Evolutionary conservation across 805 yeast genomes (phyloP).

Genomic region (Metschnikowia henanensis): DNA sequence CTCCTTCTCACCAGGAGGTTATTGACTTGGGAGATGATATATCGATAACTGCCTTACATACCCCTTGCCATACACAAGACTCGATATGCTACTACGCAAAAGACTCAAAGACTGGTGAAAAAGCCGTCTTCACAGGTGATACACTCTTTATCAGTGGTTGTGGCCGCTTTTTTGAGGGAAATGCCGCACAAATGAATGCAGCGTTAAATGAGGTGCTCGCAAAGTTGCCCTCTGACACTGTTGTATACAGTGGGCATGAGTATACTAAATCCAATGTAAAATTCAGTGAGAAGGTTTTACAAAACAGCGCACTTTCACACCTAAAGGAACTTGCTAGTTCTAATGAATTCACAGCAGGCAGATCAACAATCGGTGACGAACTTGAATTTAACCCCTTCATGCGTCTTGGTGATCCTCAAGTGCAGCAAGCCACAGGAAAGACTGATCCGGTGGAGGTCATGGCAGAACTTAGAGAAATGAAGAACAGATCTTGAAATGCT

Average conservation of each 20-base stretch:
- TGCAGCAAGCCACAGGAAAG: conserved; percentile 59
- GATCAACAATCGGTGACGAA: conserved; percentile 84
- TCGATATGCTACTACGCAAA: conserved; percentile 82
- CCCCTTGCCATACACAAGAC: conserved; percentile 98
- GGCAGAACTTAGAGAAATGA: conserved; percentile 72
- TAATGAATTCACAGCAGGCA: conserved; percentile 81
- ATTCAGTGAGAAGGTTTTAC: conserved; percentile 68
- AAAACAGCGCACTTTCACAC: conserved; percentile 50
- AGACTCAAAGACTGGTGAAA: conserved; percentile 62
- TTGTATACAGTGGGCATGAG: conserved; percentile 94
- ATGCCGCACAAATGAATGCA: conserved; percentile 73
- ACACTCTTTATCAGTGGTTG: conserved; percentile 93
- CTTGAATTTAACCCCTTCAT: conserved; percentile 84
- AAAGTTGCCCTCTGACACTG: conserved; percentile 64
- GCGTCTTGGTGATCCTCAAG: conserved; percentile 66
- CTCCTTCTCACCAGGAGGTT: conserved; percentile 65
- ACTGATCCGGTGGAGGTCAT: conserved; percentile 55
- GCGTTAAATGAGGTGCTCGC: conserved; percentile 63
- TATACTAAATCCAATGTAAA: conserved; percentile 81
- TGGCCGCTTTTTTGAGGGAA: conserved; percentile 96
- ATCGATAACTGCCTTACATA: conserved; percentile 77
- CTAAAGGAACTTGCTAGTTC: conserved; percentile 51
- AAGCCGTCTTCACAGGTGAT: conserved; percentile 92
- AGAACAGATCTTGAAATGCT: conserved; percentile 54
- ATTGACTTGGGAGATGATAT: conserved; percentile 64